Percentiles rank a stretch among this genome's conserved stretches.
Conservation (phyloP, 2,329 filamentous ascomycete genomes). For the Fusarium pseudoanthophilum region DNA sequence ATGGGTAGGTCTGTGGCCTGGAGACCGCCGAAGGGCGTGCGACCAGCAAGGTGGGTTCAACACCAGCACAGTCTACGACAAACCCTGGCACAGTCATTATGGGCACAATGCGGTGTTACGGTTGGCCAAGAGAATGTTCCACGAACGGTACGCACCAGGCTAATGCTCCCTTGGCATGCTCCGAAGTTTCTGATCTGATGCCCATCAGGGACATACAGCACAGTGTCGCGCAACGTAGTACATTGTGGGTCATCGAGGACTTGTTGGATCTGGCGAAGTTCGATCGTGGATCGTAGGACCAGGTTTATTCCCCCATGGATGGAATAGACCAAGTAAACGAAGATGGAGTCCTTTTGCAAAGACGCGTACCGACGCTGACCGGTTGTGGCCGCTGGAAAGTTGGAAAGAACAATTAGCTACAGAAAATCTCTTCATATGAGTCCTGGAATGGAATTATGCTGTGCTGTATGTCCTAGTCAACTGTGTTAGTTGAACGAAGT, state of each 20-base stretch:
- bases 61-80: constrained; percentile 24
- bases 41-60: constrained; percentile 30
- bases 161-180: constrained; percentile 23
- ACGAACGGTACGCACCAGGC: constrained; percentile 25
- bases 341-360: constrained; percentile 15
- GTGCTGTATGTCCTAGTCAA: not conserved
- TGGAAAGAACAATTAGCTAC: not conserved
- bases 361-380: constrained; percentile 35
- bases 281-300: constrained; percentile 44
- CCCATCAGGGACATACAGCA: constrained; percentile 9
- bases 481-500: constrained; percentile 3
- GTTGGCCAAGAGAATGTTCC: constrained; percentile 18
- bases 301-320: constrained; percentile 35
- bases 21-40: constrained; percentile 34
- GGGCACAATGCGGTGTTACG: constrained; percentile 1
- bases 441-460: not conserved
- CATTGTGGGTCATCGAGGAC: constrained; percentile 25
- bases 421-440: not conserved
- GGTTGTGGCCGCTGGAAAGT: constrained; percentile 18
- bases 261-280: constrained; percentile 36
- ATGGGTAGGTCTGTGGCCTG: constrained; percentile 26
- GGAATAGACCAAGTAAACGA: constrained; percentile 19
- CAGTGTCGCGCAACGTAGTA: constrained; percentile 15
- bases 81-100: constrained; percentile 17
- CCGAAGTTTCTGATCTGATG: constrained; percentile 38